These are phyloP conservation scores for Scytalidium lignicola DNA, from an alignment of 2,329 filamentous ascomycete genomes.

Conservation along the genomic window DNA sequence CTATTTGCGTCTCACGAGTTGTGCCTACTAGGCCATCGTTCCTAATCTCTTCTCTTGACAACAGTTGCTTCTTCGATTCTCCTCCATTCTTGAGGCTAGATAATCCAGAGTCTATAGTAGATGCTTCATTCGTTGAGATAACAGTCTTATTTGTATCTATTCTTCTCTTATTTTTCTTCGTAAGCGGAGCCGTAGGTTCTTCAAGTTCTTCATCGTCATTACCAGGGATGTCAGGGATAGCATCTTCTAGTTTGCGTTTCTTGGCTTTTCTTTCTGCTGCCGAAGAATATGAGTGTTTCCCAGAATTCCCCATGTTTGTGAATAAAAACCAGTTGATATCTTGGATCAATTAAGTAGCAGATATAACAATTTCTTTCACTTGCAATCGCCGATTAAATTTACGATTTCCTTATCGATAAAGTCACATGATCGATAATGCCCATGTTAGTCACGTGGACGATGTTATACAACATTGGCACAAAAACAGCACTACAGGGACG, in stretches of 20 bases:
- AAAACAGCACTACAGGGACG: too few relatives aligned
- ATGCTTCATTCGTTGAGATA: too few relatives aligned
- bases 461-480: too few relatives aligned
- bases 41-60: too few relatives aligned
- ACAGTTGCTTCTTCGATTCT: too few relatives aligned
- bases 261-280: constrained; percentile 29
- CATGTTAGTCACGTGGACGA: not conserved
- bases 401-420: constrained; percentile 1
- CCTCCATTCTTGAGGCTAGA: too few relatives aligned
- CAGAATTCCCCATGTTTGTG: constrained; percentile 16
- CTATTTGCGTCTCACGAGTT: constrained; percentile 12
- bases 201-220: constrained; percentile 19
- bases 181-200: too few relatives aligned
- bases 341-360: too few relatives aligned
- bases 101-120: too few relatives aligned
- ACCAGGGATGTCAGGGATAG: constrained; percentile 28
- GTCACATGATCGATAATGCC: not conserved
- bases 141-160: constrained; percentile 17
- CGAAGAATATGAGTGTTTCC: constrained; percentile 20
- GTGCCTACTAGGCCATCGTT: constrained; percentile 12
- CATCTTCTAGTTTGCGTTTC: constrained; percentile 27
- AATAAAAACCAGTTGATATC: not conserved
- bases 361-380: too few relatives aligned
- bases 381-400: too few relatives aligned
- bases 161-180: too few relatives aligned